Evolutionary conservation across 2,329 filamentous ascomycete species (phyloP).

Genomic region (Fusarium foetens): DNA sequence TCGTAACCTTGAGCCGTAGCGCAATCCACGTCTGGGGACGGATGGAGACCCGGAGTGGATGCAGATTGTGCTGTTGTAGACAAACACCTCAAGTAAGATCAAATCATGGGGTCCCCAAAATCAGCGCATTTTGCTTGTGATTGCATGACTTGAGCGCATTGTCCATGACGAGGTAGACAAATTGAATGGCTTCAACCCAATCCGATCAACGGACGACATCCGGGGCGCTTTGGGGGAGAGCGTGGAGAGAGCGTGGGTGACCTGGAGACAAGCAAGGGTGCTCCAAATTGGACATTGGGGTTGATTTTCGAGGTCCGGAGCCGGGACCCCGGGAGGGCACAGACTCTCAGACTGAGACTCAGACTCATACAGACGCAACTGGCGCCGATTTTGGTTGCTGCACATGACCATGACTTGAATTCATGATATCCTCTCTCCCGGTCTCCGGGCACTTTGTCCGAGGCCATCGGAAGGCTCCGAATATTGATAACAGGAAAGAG

Average conservation of each 20-base stretch:
- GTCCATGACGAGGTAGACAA: slow-evolving; percentile 33
- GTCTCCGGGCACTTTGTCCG: slow-evolving; percentile 25
- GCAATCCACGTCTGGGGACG: slow-evolving; percentile 41
- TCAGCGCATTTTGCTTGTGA: slow-evolving; percentile 40
- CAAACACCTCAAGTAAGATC: slow-evolving; percentile 14
- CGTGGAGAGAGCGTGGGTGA: slow-evolving; percentile 27
- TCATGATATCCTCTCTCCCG: slow-evolving; percentile 2
- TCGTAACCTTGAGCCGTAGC: slow-evolving; percentile 22
- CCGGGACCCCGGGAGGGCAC: slow-evolving; percentile 39
- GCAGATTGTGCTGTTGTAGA: neutral
- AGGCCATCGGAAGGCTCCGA: slow-evolving; percentile 24
- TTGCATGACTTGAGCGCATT: slow-evolving; percentile 40
- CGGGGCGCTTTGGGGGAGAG: slow-evolving; percentile 16
- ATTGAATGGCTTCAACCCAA: slow-evolving; percentile 29
- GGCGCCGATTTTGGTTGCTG: neutral
- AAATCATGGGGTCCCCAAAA: slow-evolving; percentile 26
- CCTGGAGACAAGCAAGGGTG: slow-evolving; percentile 32
- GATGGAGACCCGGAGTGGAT: slow-evolving; percentile 41
- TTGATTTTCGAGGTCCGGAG: slow-evolving; percentile 28
- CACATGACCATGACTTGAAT: slow-evolving; percentile 11
- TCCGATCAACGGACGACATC: slow-evolving; percentile 18
- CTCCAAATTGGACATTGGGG: slow-evolving; percentile 25
- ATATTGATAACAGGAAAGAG: neutral
- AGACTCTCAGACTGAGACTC: neutral
- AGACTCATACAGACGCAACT: neutral